Base-by-base conservation (phyloP, 176 grass and related monocot genomes). In the Pontederia paniculata region DNA sequence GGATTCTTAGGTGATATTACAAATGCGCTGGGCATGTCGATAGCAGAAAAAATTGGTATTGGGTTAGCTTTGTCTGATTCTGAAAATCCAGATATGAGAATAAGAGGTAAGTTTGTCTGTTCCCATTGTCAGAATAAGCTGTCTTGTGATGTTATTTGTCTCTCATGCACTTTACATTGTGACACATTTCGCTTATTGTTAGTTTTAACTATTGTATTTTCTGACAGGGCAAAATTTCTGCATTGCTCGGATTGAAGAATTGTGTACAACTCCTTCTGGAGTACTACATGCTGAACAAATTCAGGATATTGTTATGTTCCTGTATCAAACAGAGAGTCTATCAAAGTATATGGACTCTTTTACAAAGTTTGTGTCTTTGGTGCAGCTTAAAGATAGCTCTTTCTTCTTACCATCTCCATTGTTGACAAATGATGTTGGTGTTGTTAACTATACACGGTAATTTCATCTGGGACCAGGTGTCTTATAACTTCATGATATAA, bases 291-390 rank as follows among this genome's bases (percentile, higher is more conserved):
- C 70, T 65, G 79, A 85, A 50, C 62, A 51, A 66, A 96, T 96
- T 60, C 91, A 96, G 42, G 91, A 96, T 20, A 89, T 96, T 87
- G 71, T 67, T 58, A 31, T 83, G 82, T 89, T 89, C 78, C 67
- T 96, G 79, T 80, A 83, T 63, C 80, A 58, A 61, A 84, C 69
- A 54, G 77, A 90, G 58, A 85, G 73, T 48, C 80, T 80, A 48
- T 86, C 83, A 58, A 90, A 90, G 71, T 65, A 84, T 65, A 76
- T 83, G 45, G 83, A 97, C 57, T 83, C 67, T 64, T 79, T 84
- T 62, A 85, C 74, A 54, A 87, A 69, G 43, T 76, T 90, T 70
- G 45, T 89, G n/a, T 87, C 86, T 73, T 60, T 83, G 52, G 71
- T 89, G 50, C 78, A 84, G 52, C 60, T 74, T 17, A 81, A 84